Percentiles rank a stretch among this genome's conserved stretches.
Evolutionary conservation across 1,284 basidiomycete species (phyloP).

Genomic region (Mycosarcoma maydis): DNA sequence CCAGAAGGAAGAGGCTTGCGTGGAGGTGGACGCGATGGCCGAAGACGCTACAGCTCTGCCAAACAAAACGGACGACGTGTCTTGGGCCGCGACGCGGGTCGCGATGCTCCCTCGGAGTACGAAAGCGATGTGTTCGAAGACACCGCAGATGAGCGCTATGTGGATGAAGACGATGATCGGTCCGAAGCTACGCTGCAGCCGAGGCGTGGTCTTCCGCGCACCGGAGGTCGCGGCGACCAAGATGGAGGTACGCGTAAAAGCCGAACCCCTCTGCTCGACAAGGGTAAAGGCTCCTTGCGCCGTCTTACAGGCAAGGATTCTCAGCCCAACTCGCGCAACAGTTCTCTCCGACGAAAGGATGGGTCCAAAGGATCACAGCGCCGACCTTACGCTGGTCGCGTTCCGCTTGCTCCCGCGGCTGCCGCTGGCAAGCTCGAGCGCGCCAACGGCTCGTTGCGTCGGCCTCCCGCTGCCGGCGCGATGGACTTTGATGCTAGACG

Average conservation of each 20-base stretch:
- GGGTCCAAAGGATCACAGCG: constrained; percentile 15
- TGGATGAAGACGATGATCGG: constrained; percentile 35
- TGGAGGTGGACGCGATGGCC: constrained; percentile 34
- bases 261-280: constrained; percentile 21
- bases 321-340: constrained; percentile 12
- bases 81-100: constrained; percentile 26
- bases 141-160: constrained; percentile 21
- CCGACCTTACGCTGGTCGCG: constrained; percentile 1
- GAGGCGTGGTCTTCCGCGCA: constrained; percentile 20
- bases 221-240: constrained; percentile 9
- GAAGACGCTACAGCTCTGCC: constrained; percentile 41
- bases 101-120: constrained; percentile 15
- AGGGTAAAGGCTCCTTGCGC: constrained; percentile 35
- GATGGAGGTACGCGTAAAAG: constrained; percentile 7
- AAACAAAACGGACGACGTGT: constrained; percentile 28
- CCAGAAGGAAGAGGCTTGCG: constrained; percentile 18
- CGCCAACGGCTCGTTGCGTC: constrained; percentile 16
- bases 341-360: constrained; percentile 28
- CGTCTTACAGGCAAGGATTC: constrained; percentile 24
- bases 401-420: constrained; percentile 1
- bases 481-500: constrained; percentile 57
- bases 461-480: constrained; percentile 28
- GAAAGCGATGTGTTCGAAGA: constrained; percentile 38
- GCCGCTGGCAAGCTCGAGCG: constrained; percentile 5
- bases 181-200: constrained; percentile 39